Base-by-base conservation (phyloP, 345 rosid species). In the Populus simonii region DNA sequence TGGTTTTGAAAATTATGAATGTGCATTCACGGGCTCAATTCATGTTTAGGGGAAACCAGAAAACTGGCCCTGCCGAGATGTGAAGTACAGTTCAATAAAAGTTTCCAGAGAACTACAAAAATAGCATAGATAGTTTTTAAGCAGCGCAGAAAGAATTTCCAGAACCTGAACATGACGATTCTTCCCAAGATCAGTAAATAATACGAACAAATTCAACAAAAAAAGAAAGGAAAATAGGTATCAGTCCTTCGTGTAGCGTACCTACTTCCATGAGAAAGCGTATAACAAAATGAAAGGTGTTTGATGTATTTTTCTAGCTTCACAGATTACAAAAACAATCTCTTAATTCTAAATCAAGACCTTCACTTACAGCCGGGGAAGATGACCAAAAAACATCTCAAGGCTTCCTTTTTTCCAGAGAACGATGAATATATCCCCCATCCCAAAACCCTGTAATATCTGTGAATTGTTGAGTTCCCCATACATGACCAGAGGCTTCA, bases 281-380 rank as follows among this genome's bases (percentile, higher is more conserved):
- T 41, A 35, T 33, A 53, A 20, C 67, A 80, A 74, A 77, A 80
- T 49, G 71, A 71, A 31, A 38, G 18, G 17, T 20, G 78, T 69
- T 70, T 79, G 75, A 65, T 75, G 63, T 72, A 69, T 79, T 84
- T 80, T 76, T 80, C 86, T 82, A 86, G 61, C 78, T 84, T 84
- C 80, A 73, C 86, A 82, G 57, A 78, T 71, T 78, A 75, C 74
- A 74, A 70, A 73, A 85, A 84, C 87, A 87, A 82, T 88, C 86
- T 84, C 89, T 87, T 84, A 75, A 80, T 81, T 81, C 89, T 86
- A 84, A 80, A 83, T 79, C 83, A 83, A 76, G 82, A 84, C 78
- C 86, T 84, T 81, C 88, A 80, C 86, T 86, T 84, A 81, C 87
- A 86, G 81, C 70, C 70, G 70, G 83, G 85, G 78, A 72, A 74